Evolutionary conservation across 257 asterid species (phyloP), one percentile per base, ranked within the genome.

Genomic region (Solanum paucissectum): DNA sequence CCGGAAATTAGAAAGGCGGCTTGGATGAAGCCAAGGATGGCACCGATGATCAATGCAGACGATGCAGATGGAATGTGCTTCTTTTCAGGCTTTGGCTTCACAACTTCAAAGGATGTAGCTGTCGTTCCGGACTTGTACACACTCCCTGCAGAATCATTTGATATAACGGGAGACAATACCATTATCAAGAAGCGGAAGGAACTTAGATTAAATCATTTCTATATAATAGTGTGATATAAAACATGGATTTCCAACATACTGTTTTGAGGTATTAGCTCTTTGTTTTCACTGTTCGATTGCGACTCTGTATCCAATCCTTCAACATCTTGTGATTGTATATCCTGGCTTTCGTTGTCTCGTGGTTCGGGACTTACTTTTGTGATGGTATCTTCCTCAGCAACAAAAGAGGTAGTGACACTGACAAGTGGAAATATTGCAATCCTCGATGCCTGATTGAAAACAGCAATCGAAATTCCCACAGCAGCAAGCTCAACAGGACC

Each of bases 401-500:
- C 98, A 18, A 94, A 93, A 37, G 98, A 94, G 23, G 96, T 94
- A 18, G 95, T 94, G 38, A 94, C 90, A 69, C 96, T 94, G 4
- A 94, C 98, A 2, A 94, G 94, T 0, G 96, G 96, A 88, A 93
- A 94, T 36, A 94, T 93, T 1, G 98, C 95, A 21, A 94, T 91
- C 62, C 93, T 90, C 4, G 98, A 94, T 9, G 92, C 92, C 55
- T 94, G 98, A 89, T 94, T 94, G 92, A 94, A 93, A 21, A 94
- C 86, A 83, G 98, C 96, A 89, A 93, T 94, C 11, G 98, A 90
- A 84, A 94, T 95, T 77, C 98, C 96, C 38, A 94, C 95, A 16
- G 95, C 98, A 77, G 95, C 98, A 42, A 92, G 95, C 79, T 94
- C 95, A 46, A 91, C 90, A 10, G 96, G 87, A 85, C 96, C 96